These are phyloP conservation scores for Podospora pseudopauciseta DNA, from an alignment of 495 filamentous ascomycete genomes.

Conservation along the genomic window DNA sequence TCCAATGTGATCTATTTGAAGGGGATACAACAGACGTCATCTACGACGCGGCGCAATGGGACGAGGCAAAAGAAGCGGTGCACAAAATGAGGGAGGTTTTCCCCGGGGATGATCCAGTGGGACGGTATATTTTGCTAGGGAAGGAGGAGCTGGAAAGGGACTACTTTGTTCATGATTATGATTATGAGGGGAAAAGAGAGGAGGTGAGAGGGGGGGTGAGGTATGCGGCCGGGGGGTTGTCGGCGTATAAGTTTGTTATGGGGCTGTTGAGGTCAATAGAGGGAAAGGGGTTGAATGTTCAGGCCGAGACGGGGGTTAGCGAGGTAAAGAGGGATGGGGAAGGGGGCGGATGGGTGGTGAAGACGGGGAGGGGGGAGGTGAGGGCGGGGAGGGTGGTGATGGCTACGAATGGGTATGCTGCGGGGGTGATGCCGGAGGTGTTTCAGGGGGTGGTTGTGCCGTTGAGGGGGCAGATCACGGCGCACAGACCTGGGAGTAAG, in stretches of 20 bases:
- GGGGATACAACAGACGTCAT: conserved; percentile 58
- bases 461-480: conserved; percentile 63
- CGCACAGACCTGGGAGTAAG: conserved; percentile 51
- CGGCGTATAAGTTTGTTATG: conserved; percentile 60
- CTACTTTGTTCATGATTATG: conserved; percentile 41
- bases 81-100: conserved; percentile 45
- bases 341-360: conserved; percentile 39
- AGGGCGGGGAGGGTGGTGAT: conserved; percentile 54
- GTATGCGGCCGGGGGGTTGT: conserved; percentile 61
- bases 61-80: conserved; percentile 39
- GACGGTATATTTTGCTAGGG: conserved; percentile 44
- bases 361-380: conserved; percentile 55
- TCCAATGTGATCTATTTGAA: conserved; percentile 48
- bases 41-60: conserved; percentile 50
- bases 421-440: conserved; percentile 47
- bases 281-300: conserved; percentile 54
- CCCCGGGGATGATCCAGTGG: conserved; percentile 38
- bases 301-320: conserved; percentile 54
- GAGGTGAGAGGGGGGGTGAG: conserved; percentile 50
- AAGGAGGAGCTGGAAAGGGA: conserved; percentile 44
- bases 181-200: conserved; percentile 27
- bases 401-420: conserved; percentile 72
- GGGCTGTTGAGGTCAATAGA: conserved; percentile 56
- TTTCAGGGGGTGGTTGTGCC: conserved; percentile 63
- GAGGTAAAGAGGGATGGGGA: neutral